Evolutionary conservation across 352 stramenopile species (phyloP), one percentile per base, ranked within the genome.

Genomic region (Pythium phragmiticola): DNA sequence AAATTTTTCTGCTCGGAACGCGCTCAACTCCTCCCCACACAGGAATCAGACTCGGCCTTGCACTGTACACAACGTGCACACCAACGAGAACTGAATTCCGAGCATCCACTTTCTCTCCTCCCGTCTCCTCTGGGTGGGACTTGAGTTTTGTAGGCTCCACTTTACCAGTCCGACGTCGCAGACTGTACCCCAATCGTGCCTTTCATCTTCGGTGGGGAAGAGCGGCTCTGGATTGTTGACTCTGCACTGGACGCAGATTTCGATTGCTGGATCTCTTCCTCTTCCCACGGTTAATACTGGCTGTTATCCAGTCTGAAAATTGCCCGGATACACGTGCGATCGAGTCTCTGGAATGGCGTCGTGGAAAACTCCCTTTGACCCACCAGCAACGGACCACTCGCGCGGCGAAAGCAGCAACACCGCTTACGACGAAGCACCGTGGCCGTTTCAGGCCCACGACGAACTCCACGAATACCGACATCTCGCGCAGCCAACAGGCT

Each of bases 11-110:
- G 26, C 26, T 28, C 26, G 26, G 26, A 28, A 46, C 33, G 17
- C 17, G 45, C 51, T 12, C 30, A 4, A 48, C 42, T 23, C 42
- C 11, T 42, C 13, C 17, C 14, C 53, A 60, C 53, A 52, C 54
- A 51, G 41, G 54, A 60, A 60, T 60, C 54, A 60, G 54, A 60
- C 54, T 52, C 41, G 30, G 46, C 26, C 48, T 34, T 19, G 54
- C 48, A 60, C 54, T 47, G 54, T 60, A 60, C 54, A 60, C 54
- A 41, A 60, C n/a, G 54, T 60, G 4, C 54, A 60, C 54, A 60
- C 54, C 54, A 60, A 60, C 54, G 46, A 60, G 4, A 60, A 59
- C 48, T 26, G 26, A 26, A 42, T 52, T 14, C 17, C 45, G 36
- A 48, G 36, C 54, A 28, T 60, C 54, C 54, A 52, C 36, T 60